These are phyloP conservation scores for Starmerella bombicola DNA, from an alignment of 805 yeast genomes.

Conservation along the genomic window DNA sequence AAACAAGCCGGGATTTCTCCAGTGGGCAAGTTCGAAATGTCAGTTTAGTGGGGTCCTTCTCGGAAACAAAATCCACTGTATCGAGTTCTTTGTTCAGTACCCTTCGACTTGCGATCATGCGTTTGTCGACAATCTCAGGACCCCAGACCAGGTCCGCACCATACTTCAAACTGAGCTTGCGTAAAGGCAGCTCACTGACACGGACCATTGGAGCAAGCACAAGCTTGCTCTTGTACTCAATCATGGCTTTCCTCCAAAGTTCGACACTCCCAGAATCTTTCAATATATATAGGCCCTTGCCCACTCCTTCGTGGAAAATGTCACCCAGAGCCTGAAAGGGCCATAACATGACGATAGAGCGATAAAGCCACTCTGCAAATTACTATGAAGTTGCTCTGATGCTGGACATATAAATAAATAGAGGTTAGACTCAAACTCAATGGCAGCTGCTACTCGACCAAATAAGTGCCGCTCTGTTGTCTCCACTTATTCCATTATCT, in stretches of 20 bases:
- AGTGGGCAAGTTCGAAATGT: slow-evolving; percentile 61
- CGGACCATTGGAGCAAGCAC: slow-evolving; percentile 93
- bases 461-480: no score
- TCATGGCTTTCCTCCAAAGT: slow-evolving; percentile 29
- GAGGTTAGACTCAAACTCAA: no score
- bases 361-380: no score
- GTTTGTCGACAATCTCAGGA: slow-evolving; percentile 87
- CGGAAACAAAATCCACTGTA: slow-evolving; percentile 28
- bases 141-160: slow-evolving; percentile 96
- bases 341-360: no score
- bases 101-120: slow-evolving; percentile 58
- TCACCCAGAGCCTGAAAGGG: no score
- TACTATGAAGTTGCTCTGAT: no score
- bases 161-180: slow-evolving; percentile 62
- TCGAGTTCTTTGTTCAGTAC: slow-evolving; percentile 37
- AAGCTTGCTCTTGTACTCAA: slow-evolving; percentile 61
- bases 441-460: no score
- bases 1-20: slow-evolving; percentile 59
- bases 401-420: no score
- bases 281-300: no score
- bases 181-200: slow-evolving; percentile 84
- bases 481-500: no score
- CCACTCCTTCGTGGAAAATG: no score
- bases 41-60: slow-evolving; percentile 30
- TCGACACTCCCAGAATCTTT: no score